A percentile compares a stretch with the other conserved stretches of the same genome.
Conservation (phyloP, 257 asterid genomes). For the Gardenia jasminoides region DNA sequence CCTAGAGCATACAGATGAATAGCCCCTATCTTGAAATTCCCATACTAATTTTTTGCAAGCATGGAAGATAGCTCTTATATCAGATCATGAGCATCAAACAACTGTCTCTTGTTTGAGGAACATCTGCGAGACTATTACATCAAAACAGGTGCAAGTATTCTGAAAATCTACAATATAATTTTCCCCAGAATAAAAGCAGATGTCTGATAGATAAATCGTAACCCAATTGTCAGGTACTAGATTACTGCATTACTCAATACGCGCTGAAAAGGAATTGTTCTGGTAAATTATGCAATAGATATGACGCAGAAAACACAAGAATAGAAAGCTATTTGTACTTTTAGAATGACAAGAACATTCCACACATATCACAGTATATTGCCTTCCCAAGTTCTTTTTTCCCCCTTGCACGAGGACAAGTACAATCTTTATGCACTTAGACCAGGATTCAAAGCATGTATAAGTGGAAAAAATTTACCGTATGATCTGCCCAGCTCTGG, state of each 20-base stretch:
- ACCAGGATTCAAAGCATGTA: neutral
- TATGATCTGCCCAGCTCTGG: constrained; percentile 69
- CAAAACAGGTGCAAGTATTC: neutral
- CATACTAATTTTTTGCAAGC: neutral
- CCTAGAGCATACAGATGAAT: neutral
- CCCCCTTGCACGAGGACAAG: neutral
- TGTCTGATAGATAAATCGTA: neutral
- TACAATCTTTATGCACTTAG: neutral
- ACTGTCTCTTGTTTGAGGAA: neutral
- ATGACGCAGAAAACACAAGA: neutral
- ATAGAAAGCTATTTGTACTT: neutral
- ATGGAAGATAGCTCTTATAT: neutral
- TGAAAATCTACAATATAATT: neutral
- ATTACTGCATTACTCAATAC: neutral
- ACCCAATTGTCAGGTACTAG: neutral
- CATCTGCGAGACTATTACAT: neutral
- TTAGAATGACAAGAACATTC: neutral
- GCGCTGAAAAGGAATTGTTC: neutral
- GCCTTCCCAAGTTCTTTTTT: neutral
- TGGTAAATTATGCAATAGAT: neutral
- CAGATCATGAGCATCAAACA: too few species aligned
- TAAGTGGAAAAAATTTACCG: constrained; percentile 40
- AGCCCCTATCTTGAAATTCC: neutral
- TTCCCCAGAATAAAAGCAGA: neutral
- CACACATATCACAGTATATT: neutral